These are phyloP conservation scores for Sarocladiaceae sp. DNA, from an alignment of 2,329 filamentous ascomycete species.

Conservation along the genomic window DNA sequence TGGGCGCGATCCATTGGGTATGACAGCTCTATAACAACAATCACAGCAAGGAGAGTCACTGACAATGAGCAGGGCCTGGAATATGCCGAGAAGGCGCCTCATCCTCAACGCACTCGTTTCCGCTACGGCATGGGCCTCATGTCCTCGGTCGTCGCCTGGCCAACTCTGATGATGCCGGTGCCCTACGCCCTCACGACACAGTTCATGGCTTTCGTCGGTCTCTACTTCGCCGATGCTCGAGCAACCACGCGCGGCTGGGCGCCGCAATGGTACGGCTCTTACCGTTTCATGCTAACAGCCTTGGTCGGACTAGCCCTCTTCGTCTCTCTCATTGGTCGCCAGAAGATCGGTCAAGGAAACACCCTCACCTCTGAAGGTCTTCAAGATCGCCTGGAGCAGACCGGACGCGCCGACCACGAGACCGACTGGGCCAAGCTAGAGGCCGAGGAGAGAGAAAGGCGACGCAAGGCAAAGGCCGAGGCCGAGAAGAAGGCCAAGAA, in stretches of 20 bases:
- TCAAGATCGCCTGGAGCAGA: background rate
- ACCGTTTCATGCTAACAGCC: conserved; percentile 88
- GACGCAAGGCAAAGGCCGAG: conserved; percentile 32
- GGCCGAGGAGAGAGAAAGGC: conserved; percentile 30
- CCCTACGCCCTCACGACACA: conserved; percentile 82
- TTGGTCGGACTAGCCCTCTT: conserved; percentile 80
- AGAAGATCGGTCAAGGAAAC: conserved; percentile 54
- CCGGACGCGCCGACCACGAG: conserved; percentile 26
- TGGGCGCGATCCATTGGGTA: conserved; percentile 86
- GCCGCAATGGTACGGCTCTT: conserved; percentile 78
- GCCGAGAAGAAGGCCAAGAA: conserved; percentile 30
- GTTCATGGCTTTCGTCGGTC: conserved; percentile 74
- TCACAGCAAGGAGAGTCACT: conserved; percentile 37
- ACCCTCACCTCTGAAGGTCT: conserved; percentile 1
- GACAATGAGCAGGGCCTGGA: conserved; percentile 57
- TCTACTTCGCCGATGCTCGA: conserved; percentile 79
- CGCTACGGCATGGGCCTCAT: conserved; percentile 80
- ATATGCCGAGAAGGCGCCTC: conserved; percentile 64
- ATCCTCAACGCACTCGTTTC: conserved; percentile 57
- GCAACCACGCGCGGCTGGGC: conserved; percentile 71
- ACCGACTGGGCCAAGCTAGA: conserved; percentile 42
- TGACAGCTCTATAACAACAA: background rate
- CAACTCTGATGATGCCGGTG: conserved; percentile 75
- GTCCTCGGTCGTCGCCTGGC: conserved; percentile 79
- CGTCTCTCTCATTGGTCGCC: conserved; percentile 72